A percentile compares a stretch with the other conserved stretches of the same genome.
phyloP scores from a whole-genome alignment of 257 asterid genomes.

The Schizonepeta tenuifolia region DNA sequence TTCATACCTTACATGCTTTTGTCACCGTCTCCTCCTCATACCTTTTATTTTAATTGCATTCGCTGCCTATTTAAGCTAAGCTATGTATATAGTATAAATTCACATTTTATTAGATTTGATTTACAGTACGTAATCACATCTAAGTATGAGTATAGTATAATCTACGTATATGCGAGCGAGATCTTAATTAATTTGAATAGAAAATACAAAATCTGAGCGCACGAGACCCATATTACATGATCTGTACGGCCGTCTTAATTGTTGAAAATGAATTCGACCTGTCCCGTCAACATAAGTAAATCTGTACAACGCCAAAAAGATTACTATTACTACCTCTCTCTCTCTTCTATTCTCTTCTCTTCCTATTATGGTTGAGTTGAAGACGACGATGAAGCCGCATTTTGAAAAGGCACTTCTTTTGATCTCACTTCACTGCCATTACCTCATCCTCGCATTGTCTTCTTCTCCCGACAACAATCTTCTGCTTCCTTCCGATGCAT shows the following conservation, averaged over 20 bases:
- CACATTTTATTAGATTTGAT: not conserved
- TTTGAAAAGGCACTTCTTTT: conserved; percentile 26
- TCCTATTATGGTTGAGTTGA: not conserved
- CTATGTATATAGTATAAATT: no score
- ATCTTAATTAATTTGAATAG: not conserved
- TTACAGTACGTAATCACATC: not conserved
- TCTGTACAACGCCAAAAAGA: not conserved
- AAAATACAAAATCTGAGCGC: not conserved
- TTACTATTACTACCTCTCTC: not conserved
- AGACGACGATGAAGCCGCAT: conserved; percentile 30
- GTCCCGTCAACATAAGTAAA: conserved; percentile 9
- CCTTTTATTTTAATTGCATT: no score
- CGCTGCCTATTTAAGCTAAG: no score
- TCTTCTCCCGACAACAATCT: conserved; percentile 28
- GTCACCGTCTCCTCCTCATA: conserved; percentile 22
- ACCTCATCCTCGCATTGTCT: conserved; percentile 24
- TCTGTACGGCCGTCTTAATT: not conserved
- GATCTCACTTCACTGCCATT: conserved; percentile 25
- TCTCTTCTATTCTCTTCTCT: not conserved
- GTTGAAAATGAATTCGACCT: not conserved
- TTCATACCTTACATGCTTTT: conserved; percentile 37
- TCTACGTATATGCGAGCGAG: not conserved
- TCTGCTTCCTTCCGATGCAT: conserved; percentile 47
- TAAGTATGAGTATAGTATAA: no score
- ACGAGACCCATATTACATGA: not conserved